These are phyloP conservation scores for Lepiota venenata DNA, from an alignment of 768 basidiomycete genomes.

Conservation along the genomic window DNA sequence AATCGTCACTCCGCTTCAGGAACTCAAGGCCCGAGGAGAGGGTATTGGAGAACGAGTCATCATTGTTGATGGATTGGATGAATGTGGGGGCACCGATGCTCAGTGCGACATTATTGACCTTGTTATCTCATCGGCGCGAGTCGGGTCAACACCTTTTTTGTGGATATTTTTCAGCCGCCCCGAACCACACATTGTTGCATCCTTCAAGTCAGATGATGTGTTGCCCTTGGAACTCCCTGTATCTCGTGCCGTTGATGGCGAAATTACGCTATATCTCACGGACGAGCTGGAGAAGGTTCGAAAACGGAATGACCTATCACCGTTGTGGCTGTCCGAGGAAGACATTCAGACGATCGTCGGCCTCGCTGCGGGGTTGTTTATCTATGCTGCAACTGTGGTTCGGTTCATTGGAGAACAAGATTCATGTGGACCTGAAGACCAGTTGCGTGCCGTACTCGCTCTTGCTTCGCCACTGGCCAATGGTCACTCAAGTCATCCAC, in stretches of 20 bases:
- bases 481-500: background rate
- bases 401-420: background rate
- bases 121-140: background rate
- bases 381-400: background rate
- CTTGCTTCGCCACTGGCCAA: background rate
- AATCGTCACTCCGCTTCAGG: background rate
- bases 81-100: background rate
- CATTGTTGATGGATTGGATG: slow-evolving; percentile 1
- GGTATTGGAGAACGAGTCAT: background rate
- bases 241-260: background rate
- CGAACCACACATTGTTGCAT: background rate
- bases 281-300: background rate
- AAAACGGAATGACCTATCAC: background rate
- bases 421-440: slow-evolving; percentile 2
- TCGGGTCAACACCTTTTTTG: background rate
- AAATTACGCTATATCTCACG: background rate
- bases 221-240: background rate
- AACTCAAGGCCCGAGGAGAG: background rate
- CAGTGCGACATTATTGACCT: background rate
- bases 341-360: background rate
- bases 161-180: slow-evolving; percentile 4
- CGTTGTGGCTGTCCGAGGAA: background rate
- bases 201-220: background rate
- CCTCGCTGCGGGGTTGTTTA: background rate
- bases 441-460: background rate